Conservation (phyloP, 257 asterid genomes). For the Primulina eburnea region DNA sequence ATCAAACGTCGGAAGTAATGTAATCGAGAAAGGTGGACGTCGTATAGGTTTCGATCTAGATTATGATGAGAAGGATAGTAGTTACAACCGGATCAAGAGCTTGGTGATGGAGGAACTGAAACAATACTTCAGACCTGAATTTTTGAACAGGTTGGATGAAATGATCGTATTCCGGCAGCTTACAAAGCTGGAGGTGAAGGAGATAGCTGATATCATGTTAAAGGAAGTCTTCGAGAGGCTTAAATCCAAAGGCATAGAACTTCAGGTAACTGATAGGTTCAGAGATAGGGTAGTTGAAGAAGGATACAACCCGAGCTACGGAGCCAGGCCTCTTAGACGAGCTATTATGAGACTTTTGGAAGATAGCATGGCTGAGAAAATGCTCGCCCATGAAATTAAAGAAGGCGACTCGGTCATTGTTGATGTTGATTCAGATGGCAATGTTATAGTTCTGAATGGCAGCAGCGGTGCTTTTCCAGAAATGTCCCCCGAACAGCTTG, state of each 20-base stretch:
- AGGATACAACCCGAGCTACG: slow-evolving; percentile 70
- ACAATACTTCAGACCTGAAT: slow-evolving; percentile 74
- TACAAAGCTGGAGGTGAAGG: slow-evolving; percentile 65
- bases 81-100: slow-evolving; percentile 65
- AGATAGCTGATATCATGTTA: slow-evolving; percentile 68
- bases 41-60: slow-evolving; percentile 62
- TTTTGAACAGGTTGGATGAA: slow-evolving; percentile 75
- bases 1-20: slow-evolving; percentile 69
- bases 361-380: slow-evolving; percentile 81
- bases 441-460: slow-evolving; percentile 60
- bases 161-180: slow-evolving; percentile 78
- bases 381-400: slow-evolving; percentile 61
- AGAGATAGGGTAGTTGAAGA: slow-evolving; percentile 66
- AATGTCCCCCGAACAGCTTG: slow-evolving; percentile 45
- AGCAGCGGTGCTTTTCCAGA: slow-evolving; percentile 52
- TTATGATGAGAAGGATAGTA: slow-evolving; percentile 58
- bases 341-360: slow-evolving; percentile 80
- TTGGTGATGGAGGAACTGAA: slow-evolving; percentile 60
- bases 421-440: slow-evolving; percentile 63
- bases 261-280: slow-evolving; percentile 62
- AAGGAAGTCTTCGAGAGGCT: slow-evolving; percentile 67
- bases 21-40: slow-evolving; percentile 62
- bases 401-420: slow-evolving; percentile 67
- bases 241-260: slow-evolving; percentile 48
- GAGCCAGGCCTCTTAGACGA: slow-evolving; percentile 80